Conservation (phyloP, 805 yeast genomes). For the Metschnikowia kofuensis region DNA sequence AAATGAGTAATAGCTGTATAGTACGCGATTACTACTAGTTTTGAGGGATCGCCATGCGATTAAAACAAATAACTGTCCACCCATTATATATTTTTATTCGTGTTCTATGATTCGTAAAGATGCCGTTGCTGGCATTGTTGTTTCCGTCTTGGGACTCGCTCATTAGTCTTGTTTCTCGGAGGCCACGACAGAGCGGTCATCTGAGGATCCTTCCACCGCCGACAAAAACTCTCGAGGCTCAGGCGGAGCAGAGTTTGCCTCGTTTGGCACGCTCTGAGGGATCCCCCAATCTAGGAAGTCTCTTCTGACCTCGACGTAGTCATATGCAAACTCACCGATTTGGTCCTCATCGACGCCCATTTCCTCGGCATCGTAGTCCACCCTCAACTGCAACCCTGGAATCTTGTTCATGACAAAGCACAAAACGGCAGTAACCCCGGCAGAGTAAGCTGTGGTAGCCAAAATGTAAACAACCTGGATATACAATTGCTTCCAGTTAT, state of each 20-base stretch:
- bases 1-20: no score
- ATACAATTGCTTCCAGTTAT: conserved; percentile 87
- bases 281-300: conserved; percentile 65
- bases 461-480: conserved; percentile 81
- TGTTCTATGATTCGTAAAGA: conserved; percentile 4
- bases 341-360: conserved; percentile 94
- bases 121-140: not conserved
- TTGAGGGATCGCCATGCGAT: no score
- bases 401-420: conserved; percentile 71
- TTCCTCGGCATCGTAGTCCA: conserved; percentile 80
- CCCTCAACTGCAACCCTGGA: conserved; percentile 81
- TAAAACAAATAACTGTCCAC: no score
- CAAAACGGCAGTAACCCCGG: conserved; percentile 71
- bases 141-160: not conserved
- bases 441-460: conserved; percentile 73
- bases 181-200: conserved; percentile 1
- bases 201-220: conserved; percentile 12
- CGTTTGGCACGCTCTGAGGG: conserved; percentile 14
- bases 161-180: conserved; percentile 15
- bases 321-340: conserved; percentile 98
- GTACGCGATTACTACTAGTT: no score
- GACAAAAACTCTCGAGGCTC: conserved; percentile 9
- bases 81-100: not conserved
- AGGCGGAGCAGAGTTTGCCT: conserved; percentile 4
- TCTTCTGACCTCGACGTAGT: conserved; percentile 93